Conservation (phyloP, 495 filamentous ascomycete species). For the Hyaloscypha finlandica region DNA sequence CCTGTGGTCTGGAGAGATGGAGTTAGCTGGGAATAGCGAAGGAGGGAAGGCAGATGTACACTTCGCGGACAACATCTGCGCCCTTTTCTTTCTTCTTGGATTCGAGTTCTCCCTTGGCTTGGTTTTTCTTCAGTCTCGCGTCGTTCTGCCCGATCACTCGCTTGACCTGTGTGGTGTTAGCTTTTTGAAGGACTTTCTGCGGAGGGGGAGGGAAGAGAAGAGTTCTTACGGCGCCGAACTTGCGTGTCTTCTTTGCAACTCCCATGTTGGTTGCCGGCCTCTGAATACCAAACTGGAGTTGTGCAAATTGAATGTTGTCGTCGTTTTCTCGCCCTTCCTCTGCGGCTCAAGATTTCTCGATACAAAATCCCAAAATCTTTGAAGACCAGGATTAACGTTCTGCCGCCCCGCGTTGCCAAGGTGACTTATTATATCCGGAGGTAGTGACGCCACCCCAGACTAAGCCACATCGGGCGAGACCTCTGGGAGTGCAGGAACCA, state of each 20-base stretch:
- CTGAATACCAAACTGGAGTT: background rate
- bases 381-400: conserved; percentile 3
- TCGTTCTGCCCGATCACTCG: conserved; percentile 63
- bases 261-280: conserved; percentile 49
- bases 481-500: background rate
- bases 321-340: background rate
- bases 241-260: conserved; percentile 63
- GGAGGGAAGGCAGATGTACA: conserved; percentile 43
- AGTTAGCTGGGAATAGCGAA: background rate
- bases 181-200: background rate
- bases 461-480: background rate
- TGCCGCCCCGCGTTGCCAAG: conserved; percentile 19
- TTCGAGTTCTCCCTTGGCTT: conserved; percentile 52
- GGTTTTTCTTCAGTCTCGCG: conserved; percentile 59
- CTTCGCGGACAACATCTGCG: conserved; percentile 63
- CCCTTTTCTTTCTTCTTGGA: conserved; percentile 55
- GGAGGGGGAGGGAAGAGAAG: background rate
- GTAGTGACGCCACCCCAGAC: conserved; percentile 1
- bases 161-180: conserved; percentile 50
- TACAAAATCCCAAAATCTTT: background rate
- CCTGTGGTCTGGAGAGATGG: conserved; percentile 55
- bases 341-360: background rate
- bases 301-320: background rate
- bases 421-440: conserved; percentile 21
- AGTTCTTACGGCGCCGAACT: conserved; percentile 52